Evolutionary conservation across 352 stramenopile genomes (phyloP), one percentile per base, ranked within the genome.

Genomic region (Phytophthora megakarya): DNA sequence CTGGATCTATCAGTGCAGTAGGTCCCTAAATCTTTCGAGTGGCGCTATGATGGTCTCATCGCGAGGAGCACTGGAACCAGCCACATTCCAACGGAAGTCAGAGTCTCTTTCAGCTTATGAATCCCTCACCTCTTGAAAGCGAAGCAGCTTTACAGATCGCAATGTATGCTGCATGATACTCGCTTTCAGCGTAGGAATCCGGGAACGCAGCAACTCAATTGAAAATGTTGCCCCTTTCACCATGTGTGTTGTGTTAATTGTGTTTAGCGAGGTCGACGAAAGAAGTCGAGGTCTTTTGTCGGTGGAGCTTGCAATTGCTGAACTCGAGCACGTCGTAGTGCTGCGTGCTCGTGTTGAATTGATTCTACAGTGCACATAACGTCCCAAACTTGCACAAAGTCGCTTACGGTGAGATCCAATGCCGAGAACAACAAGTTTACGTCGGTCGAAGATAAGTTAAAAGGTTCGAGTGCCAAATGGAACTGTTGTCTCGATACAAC

Each of bases 371-470:
- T 74, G 15, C 64, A 79, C 1, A 89, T 57, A 13, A 81, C 65
- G 35, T 75, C 74, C 75, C 73, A 90, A 48, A 90, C 46, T 10
- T 63, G 50, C 5, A 87, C 77, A 26, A 51, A 48, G 56, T 90
- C 79, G n/a, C 67, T 66, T 1, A 90, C 79, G 23, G 63, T 63
- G 32, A 84, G 38, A 46, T 90, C 81, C 18, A 90, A 57, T 38
- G 75, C 72, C 4, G 81, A 86, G 47, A 83, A 90, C 18, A 90
- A 57, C 65, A 76, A 45, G 49, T 90, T 87, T n/a, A 88, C 75
- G 45, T 90, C 81, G 1, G 54, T 55, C 13, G 71, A 18, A 12
- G 64, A 39, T 18, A 86, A 60, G 18, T 65, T 75, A 50, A 90
- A 86, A 23, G 79, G 50, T 62, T 88, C 79, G 13, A 88, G 62